Evolutionary conservation across 2,329 filamentous ascomycete species (phyloP), one percentile per base, ranked within the genome.

Genomic region (Fusarium humuli): DNA sequence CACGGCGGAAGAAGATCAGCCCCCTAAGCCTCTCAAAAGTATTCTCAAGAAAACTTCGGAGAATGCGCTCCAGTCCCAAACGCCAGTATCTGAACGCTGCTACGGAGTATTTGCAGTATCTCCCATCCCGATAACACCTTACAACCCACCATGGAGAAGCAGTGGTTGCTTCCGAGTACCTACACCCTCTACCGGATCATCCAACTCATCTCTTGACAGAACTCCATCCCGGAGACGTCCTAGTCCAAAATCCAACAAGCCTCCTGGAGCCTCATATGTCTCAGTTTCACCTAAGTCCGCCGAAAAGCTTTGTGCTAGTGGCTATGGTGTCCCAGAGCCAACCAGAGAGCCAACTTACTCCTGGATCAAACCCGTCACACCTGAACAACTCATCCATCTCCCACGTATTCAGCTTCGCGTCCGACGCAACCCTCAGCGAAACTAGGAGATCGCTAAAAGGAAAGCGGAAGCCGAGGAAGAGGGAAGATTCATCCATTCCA

Each of bases 281-380:
- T 18, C 47, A 6, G 61, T 67, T 11, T 70, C 65, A 2, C 69
- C 69, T n/a, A 55, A 67, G 41, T 62, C 69, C n/a, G 27, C 49
- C 13, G 29, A 55, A 16, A 63, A 71, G 18, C 61, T 71, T 7
- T 37, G 16, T 18, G 42, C 56, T 27, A 46, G 40, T 30, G 65
- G 57, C 12, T 48, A 52, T 23, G 29, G 34, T 16, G 53, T 49
- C 5, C 42, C 61, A 9, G 48, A 61, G 5, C 40, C 59, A 10
- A 71, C 48, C 20, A 64, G 63, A 46, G 50, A 14, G 5, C 25
- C 42, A 18, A 30, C 34, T 7, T 69, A 69, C 34, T 61, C 66
- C 12, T 55, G 53, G 10, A 12, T 49, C 7, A 30, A 53, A 41
- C 40, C 41, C 10, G 6, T 48, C n/a, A 30, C 42, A 13, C 20